phyloP scores from a whole-genome alignment of 805 yeast species.

The Blastobotrys robertii region DNA sequence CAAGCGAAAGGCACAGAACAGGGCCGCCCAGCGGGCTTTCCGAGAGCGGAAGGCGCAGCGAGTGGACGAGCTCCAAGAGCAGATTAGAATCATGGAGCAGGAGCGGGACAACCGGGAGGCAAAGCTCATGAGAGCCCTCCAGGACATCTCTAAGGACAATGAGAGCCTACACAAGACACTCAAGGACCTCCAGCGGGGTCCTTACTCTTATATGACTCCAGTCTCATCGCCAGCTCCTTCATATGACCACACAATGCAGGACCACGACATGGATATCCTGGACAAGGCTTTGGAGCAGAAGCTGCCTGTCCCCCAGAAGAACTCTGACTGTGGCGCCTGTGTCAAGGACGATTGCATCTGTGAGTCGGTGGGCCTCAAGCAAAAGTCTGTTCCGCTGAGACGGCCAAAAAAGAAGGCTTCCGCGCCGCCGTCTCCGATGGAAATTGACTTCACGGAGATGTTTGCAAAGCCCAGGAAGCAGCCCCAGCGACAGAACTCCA shows the following conservation, averaged over 20 bases:
- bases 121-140: conserved; percentile 14
- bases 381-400: conserved; percentile 1
- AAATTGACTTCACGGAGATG: conserved; percentile 49
- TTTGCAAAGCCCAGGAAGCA: conserved; percentile 18
- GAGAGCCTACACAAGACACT: conserved; percentile 25
- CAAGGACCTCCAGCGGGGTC: conserved; percentile 20
- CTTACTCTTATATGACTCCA: conserved; percentile 4
- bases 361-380: conserved; percentile 31
- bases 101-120: conserved; percentile 48
- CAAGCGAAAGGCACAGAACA: conserved; percentile 79
- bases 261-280: conserved; percentile 18
- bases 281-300: conserved; percentile 29
- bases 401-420: neutral
- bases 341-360: conserved; percentile 60
- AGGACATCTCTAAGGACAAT: conserved; percentile 28
- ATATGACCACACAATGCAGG: conserved; percentile 27
- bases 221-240: conserved; percentile 1
- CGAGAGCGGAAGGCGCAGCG: conserved; percentile 78
- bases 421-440: conserved; percentile 23
- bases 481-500: conserved; percentile 1
- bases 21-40: conserved; percentile 92
- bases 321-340: conserved; percentile 51
- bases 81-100: conserved; percentile 55
- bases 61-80: conserved; percentile 67
- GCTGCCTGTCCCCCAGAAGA: conserved; percentile 21